Conservation (phyloP, 1,284 basidiomycete species). For the Puccinia coronata region DNA sequence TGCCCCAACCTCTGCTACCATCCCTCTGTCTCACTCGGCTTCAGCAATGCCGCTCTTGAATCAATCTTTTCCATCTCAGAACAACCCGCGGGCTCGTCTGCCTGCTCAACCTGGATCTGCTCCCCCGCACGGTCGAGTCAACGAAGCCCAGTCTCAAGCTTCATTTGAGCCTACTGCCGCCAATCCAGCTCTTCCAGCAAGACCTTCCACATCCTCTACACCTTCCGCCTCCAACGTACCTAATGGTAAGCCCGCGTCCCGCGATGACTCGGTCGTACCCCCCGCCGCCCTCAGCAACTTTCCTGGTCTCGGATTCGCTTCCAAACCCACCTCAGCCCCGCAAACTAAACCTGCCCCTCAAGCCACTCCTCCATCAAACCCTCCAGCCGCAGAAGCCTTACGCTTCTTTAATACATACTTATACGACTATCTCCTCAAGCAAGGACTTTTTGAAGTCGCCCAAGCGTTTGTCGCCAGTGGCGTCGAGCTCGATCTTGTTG, state of each 20-base stretch:
- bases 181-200: background rate
- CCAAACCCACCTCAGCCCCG: background rate
- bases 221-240: background rate
- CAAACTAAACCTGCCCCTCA: background rate
- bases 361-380: slow-evolving; percentile 2
- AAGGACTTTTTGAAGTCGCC: slow-evolving; percentile 46
- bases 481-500: slow-evolving; percentile 39
- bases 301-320: slow-evolving; percentile 21
- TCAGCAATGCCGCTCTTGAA: slow-evolving; percentile 20
- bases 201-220: background rate
- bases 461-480: slow-evolving; percentile 36
- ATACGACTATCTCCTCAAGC: slow-evolving; percentile 48
- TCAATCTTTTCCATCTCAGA: slow-evolving; percentile 6
- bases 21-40: slow-evolving; percentile 18
- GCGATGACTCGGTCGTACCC: slow-evolving; percentile 15
- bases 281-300: slow-evolving; percentile 27
- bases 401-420: slow-evolving; percentile 49
- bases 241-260: slow-evolving; percentile 18
- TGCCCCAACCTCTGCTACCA: slow-evolving; percentile 12
- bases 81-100: background rate
- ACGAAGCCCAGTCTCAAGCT: background rate
- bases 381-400: background rate
- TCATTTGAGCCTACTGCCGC: background rate
- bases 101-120: slow-evolving; percentile 11
- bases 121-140: background rate